Conservation (phyloP, 176 grass and related monocot species). For the Avena sativa region DNA sequence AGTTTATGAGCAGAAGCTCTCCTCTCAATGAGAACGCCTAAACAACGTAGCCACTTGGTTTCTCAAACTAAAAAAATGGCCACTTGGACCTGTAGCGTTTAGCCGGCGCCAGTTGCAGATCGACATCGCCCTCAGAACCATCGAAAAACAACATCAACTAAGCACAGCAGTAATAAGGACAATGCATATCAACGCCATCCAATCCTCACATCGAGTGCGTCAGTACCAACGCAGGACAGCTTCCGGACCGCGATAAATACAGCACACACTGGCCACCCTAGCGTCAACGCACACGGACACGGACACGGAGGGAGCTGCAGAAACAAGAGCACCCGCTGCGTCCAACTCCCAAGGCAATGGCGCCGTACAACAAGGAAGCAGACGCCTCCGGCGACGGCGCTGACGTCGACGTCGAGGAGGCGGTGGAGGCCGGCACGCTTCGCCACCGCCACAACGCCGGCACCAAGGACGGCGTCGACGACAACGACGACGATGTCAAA, state of each 20-base stretch:
- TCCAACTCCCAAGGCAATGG: slow-evolving; percentile 42
- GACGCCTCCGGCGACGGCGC: neutral
- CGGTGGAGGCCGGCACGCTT: slow-evolving; percentile 44
- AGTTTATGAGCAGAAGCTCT: neutral
- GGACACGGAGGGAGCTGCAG: neutral
- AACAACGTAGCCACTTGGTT: neutral
- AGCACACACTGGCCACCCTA: neutral
- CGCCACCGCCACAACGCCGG: slow-evolving; percentile 43
- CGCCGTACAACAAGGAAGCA: slow-evolving; percentile 22
- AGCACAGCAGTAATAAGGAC: neutral
- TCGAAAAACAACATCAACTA: slow-evolving; percentile 16
- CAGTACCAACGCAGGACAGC: neutral
- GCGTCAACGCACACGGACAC: neutral
- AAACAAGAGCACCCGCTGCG: neutral
- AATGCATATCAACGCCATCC: neutral
- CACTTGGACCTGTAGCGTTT: neutral
- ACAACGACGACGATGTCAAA: neutral
- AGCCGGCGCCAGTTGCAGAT: neutral
- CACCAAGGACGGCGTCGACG: neutral
- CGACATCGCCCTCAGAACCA: neutral
- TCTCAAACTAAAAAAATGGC: neutral
- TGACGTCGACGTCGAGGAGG: slow-evolving; percentile 42
- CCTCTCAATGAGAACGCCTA: neutral
- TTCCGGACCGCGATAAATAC: slow-evolving; percentile 15
- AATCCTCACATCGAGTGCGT: neutral